Evolutionary conservation across 331 rosid species (phyloP).

Genomic region (Prunus yedoensis): DNA sequence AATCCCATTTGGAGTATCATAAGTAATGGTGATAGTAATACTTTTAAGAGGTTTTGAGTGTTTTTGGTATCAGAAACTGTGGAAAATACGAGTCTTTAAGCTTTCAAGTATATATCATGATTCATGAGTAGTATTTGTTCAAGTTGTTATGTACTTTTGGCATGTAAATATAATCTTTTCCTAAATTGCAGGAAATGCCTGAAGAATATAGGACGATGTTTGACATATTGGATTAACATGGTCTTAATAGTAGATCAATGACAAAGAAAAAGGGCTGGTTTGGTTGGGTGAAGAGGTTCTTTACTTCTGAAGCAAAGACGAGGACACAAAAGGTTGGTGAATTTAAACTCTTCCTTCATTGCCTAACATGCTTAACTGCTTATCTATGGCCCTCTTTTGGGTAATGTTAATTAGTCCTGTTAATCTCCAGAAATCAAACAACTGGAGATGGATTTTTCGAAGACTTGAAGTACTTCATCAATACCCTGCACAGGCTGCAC

Average conservation of each 20-base stretch:
- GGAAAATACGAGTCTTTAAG: neutral
- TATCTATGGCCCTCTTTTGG: no score
- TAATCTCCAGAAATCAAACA: no score
- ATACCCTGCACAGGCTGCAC: no score
- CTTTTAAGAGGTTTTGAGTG: neutral
- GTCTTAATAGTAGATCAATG: slow-evolving; percentile 42
- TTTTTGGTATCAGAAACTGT: neutral
- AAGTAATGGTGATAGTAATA: neutral
- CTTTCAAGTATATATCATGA: slow-evolving; percentile 5
- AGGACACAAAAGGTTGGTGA: slow-evolving; percentile 36
- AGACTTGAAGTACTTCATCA: no score
- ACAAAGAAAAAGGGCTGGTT: slow-evolving; percentile 66
- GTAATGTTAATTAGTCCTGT: no score
- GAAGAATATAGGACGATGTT: slow-evolving; percentile 15
- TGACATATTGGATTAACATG: slow-evolving; percentile 30
- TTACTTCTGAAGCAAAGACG: slow-evolving; percentile 43
- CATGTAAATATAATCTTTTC: no score
- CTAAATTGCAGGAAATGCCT: slow-evolving; percentile 21
- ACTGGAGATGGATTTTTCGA: no score
- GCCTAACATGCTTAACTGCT: neutral
- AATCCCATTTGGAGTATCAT: neutral
- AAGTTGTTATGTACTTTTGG: neutral
- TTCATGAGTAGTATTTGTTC: neutral
- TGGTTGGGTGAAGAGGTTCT: slow-evolving; percentile 64
- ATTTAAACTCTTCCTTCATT: neutral